A percentile compares a stretch with the other conserved stretches of the same genome.
phyloP scores from a whole-genome alignment of 2,329 filamentous ascomycete species.

The Chrysosporium queenslandicum region DNA sequence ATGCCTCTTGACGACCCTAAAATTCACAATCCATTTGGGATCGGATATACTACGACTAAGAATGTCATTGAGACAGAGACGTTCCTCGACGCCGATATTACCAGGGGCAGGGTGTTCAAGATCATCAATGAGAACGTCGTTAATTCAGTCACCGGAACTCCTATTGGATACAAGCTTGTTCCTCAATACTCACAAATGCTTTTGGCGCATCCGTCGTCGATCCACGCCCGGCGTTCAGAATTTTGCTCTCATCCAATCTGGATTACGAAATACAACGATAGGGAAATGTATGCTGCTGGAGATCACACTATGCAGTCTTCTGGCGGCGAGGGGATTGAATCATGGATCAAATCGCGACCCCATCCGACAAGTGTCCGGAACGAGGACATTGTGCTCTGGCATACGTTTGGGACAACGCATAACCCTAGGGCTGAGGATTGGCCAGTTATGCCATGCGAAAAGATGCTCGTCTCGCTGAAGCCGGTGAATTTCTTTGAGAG shows the following conservation, averaged over 20 bases:
- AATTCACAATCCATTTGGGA: constrained; percentile 45
- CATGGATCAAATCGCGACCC: constrained; percentile 33
- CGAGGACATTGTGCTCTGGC: constrained; percentile 38
- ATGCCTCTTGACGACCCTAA: too few species aligned
- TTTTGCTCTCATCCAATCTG: constrained; percentile 49
- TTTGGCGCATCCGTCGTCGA: constrained; percentile 45
- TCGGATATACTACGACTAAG: constrained; percentile 42
- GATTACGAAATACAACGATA: constrained; percentile 44
- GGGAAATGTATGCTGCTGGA: constrained; percentile 45
- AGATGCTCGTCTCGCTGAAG: constrained; percentile 23
- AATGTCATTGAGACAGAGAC: constrained; percentile 40
- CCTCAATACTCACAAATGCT: constrained; percentile 49
- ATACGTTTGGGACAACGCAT: constrained; percentile 37
- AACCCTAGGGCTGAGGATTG: constrained; percentile 38
- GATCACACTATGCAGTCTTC: constrained; percentile 46
- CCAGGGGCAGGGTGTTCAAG: constrained; percentile 45
- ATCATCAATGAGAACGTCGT: constrained; percentile 45
- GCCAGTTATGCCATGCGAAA: constrained; percentile 41
- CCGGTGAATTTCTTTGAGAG: constrained; percentile 24
- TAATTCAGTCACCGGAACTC: constrained; percentile 46
- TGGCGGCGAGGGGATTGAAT: constrained; percentile 39
- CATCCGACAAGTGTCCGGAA: constrained; percentile 29
- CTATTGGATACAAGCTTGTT: constrained; percentile 49
- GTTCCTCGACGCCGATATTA: constrained; percentile 39
- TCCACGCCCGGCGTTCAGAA: constrained; percentile 44